Base-by-base conservation (phyloP, 306 rosid species). In the Sesbania bispinosa region DNA sequence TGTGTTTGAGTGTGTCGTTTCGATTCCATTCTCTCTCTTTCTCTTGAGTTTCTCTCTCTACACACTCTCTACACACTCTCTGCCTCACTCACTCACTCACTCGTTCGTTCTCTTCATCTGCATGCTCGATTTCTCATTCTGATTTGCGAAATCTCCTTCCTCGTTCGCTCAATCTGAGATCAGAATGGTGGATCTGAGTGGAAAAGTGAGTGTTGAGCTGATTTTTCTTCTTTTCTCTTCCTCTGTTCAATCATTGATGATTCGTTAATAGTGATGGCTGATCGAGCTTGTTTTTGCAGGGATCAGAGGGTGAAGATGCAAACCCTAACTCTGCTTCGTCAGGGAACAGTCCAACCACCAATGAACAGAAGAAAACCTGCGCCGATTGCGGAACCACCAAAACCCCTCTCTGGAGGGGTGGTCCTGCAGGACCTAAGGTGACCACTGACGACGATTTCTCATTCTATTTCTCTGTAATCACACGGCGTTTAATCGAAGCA, bases 371-470 rank as follows among this genome's bases (percentile, higher is more conserved):
- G 83, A 95, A 92, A 51, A 91, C 90, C 0, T 95, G 99, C 38
- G 95, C 96, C 7, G 97, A 95, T 70, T 95, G 99, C 32, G 99
- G 97, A 9, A 95, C 99, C 6, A 62, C 93, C 6, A 91, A 95
- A 47, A 95, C 96, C 14, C 99, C 99, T 58, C 77, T 95, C n/a
- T 95, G 99, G 97, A 47, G 97, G 24, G 99, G 99, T 2, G 97
- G 99, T 2, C 99, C 97, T 1, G 97, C 99, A 0, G 96, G 99
- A 0, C 99, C 99, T 0, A 95, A 95, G 97, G 99, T 90, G 4
- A 35, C 0, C 4, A 35, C 8, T 2, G 2, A 6, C 2, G 8
- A 6, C 10, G 39, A 8, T 35, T 7, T 21, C 39, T 29, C 50
- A 80, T 78, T 62, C 41, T 23, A 23, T 39, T 15, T 7, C 16